Base-by-base conservation (phyloP, 1,139 yeast genomes). In the Blastobotrys petasosporus region DNA sequence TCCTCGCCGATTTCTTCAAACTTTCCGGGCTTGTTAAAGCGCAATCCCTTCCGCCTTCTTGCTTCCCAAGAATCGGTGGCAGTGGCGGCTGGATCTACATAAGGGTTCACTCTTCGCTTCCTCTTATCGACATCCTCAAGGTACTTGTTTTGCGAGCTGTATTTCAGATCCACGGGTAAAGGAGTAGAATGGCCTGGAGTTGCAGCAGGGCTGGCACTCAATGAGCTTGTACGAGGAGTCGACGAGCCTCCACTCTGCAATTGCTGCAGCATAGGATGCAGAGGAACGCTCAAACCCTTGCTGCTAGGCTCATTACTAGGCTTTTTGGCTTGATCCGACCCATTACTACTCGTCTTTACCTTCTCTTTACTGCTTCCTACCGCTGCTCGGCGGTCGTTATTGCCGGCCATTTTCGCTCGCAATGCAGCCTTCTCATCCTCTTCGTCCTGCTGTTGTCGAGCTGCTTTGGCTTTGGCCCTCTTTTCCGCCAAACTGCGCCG, bases 11-110 rank as follows among this genome's bases (percentile, higher is more conserved):
- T 66, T 12, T 70, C 74, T 2, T 82, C 71, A 57, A 71, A 82
- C 56, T 80, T 82, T 1, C 94, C 92, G 36, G 71, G 70, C 16
- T 69, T 73, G 55, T 76, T 80, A 55, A 85, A 76, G 29, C 64
- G 65, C 31, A 85, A 62, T 11, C 68, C 69, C 25, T 72, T 56
- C 12, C 54, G 53, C 36, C 51, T 69, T 62, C 60, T 73, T 5
- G 47, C 49, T 20, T 15, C 15, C 30, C 35, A 12, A 8, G 39
- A 13, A 9, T 29, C 33, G 25, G 6, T 17, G 34, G 32, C 12
- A 15, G 28, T 2, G 28, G 20, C 32, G 23, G 9, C 12, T 2
- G 73, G 79, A 51, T 76, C 75, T 34, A 81, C 65, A 58, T 83
- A 85, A 1, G 92, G 92, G 56, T 84, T 84, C 3, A 3, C 69